Conservation (phyloP, 2,329 filamentous ascomycete species). For the Bipolaris victoriae region DNA sequence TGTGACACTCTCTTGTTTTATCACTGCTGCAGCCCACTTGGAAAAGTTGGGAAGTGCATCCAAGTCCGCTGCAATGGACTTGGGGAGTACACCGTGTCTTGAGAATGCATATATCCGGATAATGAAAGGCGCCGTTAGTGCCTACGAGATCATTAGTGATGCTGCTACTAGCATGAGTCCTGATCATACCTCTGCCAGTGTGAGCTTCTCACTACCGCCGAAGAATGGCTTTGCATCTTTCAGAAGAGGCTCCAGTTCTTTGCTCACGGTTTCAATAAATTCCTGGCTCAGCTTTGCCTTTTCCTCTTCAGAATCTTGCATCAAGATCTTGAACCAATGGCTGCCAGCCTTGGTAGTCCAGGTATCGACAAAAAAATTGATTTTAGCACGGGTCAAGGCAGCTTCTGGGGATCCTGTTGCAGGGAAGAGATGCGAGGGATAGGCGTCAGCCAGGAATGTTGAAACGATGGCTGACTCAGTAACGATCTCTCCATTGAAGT, state of each 20-base stretch:
- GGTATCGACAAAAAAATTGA: constrained; percentile 75
- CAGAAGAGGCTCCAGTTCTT: constrained; percentile 77
- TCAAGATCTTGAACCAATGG: constrained; percentile 55
- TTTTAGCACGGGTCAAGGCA: constrained; percentile 68
- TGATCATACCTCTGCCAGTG: constrained; percentile 71
- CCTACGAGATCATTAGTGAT: constrained; percentile 50
- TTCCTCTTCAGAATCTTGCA: constrained; percentile 56
- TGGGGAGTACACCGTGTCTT: constrained; percentile 62
- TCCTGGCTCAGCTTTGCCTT: constrained; percentile 57
- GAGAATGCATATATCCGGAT: constrained; percentile 63
- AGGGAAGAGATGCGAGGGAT: constrained; percentile 71
- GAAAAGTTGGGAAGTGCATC: constrained; percentile 68
- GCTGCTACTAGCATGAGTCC: background rate
- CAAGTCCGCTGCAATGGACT: constrained; percentile 55
- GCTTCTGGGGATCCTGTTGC: constrained; percentile 58
- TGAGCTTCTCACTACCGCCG: constrained; percentile 60
- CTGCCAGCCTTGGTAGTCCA: constrained; percentile 67
- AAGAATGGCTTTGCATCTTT: constrained; percentile 54
- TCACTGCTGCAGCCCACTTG: constrained; percentile 68
- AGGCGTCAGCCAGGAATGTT: constrained; percentile 72
- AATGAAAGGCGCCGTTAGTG: constrained; percentile 70
- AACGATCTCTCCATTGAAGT: constrained; percentile 68
- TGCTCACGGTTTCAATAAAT: constrained; percentile 63
- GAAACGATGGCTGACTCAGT: constrained; percentile 76
- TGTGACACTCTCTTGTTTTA: constrained; percentile 69